Conservation (phyloP, 2,329 filamentous ascomycete genomes). For the Xylaria sp. region DNA sequence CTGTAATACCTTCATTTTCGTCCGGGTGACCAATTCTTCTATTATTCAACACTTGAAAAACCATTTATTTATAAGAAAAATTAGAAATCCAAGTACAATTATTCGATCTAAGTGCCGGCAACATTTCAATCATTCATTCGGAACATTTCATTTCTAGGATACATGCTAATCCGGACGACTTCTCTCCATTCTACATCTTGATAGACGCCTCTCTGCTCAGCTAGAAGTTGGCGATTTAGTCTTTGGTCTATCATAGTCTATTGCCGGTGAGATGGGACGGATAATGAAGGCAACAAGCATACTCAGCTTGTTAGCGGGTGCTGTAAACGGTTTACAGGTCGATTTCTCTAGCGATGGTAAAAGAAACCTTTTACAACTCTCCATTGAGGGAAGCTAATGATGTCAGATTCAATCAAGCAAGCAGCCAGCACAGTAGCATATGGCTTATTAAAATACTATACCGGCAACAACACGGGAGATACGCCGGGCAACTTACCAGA, state of each 20-base stretch:
- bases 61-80: background rate
- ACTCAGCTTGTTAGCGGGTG: conserved; percentile 46
- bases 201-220: conserved; percentile 1
- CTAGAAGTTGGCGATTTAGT: conserved; percentile 24
- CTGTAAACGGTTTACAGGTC: conserved; percentile 48
- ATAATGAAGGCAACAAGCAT: conserved; percentile 42
- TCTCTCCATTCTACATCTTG: conserved; percentile 17
- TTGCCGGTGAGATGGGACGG: conserved; percentile 39
- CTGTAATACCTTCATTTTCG: conserved; percentile 35
- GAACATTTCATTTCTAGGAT: background rate
- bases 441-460: conserved; percentile 50
- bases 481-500: conserved; percentile 66
- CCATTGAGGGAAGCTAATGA: conserved; percentile 47
- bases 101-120: conserved; percentile 3
- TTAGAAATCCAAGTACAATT: background rate
- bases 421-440: conserved; percentile 49
- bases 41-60: conserved; percentile 9
- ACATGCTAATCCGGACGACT: conserved; percentile 14
- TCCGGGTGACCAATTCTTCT: conserved; percentile 41
- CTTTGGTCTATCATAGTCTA: conserved; percentile 14
- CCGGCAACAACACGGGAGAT: conserved; percentile 68
- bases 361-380: conserved; percentile 30
- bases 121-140: background rate
- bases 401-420: conserved; percentile 61
- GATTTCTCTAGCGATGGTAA: conserved; percentile 50